These are phyloP conservation scores for Xylaria bambusicola DNA, from an alignment of 495 filamentous ascomycete species.

Conservation along the genomic window DNA sequence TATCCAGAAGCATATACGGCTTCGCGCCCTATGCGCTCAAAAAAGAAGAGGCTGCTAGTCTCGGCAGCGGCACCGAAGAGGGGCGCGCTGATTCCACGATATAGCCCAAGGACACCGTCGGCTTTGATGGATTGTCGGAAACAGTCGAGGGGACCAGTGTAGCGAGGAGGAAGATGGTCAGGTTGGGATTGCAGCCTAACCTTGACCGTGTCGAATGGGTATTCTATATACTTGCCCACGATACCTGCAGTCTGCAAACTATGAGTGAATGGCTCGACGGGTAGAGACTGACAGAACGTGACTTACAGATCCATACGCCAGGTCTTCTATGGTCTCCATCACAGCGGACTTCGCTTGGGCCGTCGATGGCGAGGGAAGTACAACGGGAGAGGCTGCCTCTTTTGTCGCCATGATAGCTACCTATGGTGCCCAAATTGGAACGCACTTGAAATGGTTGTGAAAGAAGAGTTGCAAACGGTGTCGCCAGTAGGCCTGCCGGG, in stretches of 20 bases:
- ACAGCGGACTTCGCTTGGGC: slow-evolving; percentile 48
- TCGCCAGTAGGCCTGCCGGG: slow-evolving; percentile 19
- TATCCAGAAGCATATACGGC: slow-evolving; percentile 59
- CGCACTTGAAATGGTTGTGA: slow-evolving; percentile 16
- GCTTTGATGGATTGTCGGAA: slow-evolving; percentile 79
- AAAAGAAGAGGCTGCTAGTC: slow-evolving; percentile 92
- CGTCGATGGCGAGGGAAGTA: slow-evolving; percentile 6
- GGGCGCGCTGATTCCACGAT: slow-evolving; percentile 91
- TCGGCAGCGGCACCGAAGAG: slow-evolving; percentile 90
- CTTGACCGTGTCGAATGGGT: slow-evolving; percentile 98
- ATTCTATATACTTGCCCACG: slow-evolving; percentile 94
- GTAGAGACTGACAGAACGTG: background rate
- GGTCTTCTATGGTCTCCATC: slow-evolving; percentile 74
- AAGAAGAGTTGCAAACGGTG: slow-evolving; percentile 1
- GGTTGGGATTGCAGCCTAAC: slow-evolving; percentile 80
- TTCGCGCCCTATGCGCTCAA: slow-evolving; percentile 66
- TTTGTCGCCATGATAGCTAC: slow-evolving; percentile 29
- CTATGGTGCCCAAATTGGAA: no score
- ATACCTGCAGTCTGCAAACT: slow-evolving; percentile 71
- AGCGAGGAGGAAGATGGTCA: slow-evolving; percentile 76
- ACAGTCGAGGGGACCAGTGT: slow-evolving; percentile 88
- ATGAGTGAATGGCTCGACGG: slow-evolving; percentile 2
- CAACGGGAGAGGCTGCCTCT: slow-evolving; percentile 8
- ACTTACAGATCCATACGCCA: slow-evolving; percentile 81
- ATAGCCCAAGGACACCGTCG: slow-evolving; percentile 79